Evolutionary conservation across 768 basidiomycete genomes (phyloP), one percentile per base, ranked within the genome.

Genomic region (Daedaleopsis sinensis): DNA sequence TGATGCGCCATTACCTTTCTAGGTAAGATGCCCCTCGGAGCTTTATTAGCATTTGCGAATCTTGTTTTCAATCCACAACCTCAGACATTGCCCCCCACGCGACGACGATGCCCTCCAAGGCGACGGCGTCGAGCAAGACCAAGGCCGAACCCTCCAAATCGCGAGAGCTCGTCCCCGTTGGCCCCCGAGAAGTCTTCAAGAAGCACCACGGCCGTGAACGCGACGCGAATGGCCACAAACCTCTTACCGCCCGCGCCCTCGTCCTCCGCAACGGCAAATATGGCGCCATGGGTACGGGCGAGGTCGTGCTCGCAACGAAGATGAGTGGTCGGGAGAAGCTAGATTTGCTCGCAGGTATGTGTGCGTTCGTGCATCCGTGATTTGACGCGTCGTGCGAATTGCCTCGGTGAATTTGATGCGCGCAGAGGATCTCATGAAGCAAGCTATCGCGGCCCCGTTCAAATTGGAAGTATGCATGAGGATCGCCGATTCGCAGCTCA

Each of bases 271-370:
- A 91, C 68, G 88, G 87, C 44, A 92, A 91, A 69, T 74, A 88
- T 73, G 91, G 89, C 13, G 79, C 88, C 32, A 80, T 80, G 55
- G 90, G 91, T 44, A 84, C 85, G 6, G 90, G 90, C 18, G 90
- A 91, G 73, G 19, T 91, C 48, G 71, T 86, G 50, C 72, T 82
- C 49, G 77, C 79, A 55, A 81, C 76, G 24, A 89, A 81, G 69
- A 82, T 91, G 63, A 86, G 81, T 52, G 92, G 92, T 1, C 81
- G 89, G 68, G 91, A 93, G 73, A 93, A 93, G 68, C 78, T 94
- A 35, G 90, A 91, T 71, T 79, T 93, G 24, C 76, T 93, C 35
- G 89, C 89, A 66, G 90, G 92, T 90, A 69, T 60, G 77, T 73
- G 37, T 23, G 4, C 27, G 27, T 32, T 32, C 27, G 12, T 51